phyloP scores from a whole-genome alignment of 176 grass and related monocot genomes.

The Aechmea fasciata region DNA sequence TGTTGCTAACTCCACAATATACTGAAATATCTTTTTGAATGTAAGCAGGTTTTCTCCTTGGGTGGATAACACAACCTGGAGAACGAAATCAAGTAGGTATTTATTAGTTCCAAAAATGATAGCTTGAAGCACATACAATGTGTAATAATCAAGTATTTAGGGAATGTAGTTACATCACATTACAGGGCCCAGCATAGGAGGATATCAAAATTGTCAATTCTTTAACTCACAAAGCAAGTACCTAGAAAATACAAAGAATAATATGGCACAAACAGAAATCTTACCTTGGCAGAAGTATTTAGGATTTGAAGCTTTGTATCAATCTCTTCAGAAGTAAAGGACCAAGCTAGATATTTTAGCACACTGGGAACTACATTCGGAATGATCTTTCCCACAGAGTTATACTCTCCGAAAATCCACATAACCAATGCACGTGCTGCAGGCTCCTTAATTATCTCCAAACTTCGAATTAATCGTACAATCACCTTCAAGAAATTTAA shows the following conservation, averaged over 20 bases:
- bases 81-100: conserved; percentile 16
- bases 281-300: conserved; percentile 81
- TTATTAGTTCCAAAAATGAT: conserved; percentile 9
- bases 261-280: not conserved
- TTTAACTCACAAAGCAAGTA: not conserved
- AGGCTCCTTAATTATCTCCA: conserved; percentile 73
- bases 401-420: conserved; percentile 86
- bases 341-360: conserved; percentile 85
- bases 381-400: conserved; percentile 57
- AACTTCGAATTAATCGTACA: conserved; percentile 51
- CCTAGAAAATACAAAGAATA: not conserved
- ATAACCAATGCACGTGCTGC: conserved; percentile 70
- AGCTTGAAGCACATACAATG: not conserved
- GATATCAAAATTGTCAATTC: not conserved
- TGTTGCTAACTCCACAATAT: conserved; percentile 67
- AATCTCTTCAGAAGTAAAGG: conserved; percentile 54
- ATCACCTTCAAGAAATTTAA: conserved; percentile 60
- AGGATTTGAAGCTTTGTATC: conserved; percentile 95
- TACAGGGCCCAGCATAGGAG: too few species aligned
- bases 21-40: conserved; percentile 60
- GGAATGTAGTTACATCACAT: too few species aligned
- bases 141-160: too few species aligned
- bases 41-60: conserved; percentile 42
- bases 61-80: conserved; percentile 63
- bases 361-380: conserved; percentile 60